A percentile compares a stretch with the other conserved stretches of the same genome.
Evolutionary conservation across 352 stramenopile genomes (phyloP).

Genomic region (Phytophthora sp.): DNA sequence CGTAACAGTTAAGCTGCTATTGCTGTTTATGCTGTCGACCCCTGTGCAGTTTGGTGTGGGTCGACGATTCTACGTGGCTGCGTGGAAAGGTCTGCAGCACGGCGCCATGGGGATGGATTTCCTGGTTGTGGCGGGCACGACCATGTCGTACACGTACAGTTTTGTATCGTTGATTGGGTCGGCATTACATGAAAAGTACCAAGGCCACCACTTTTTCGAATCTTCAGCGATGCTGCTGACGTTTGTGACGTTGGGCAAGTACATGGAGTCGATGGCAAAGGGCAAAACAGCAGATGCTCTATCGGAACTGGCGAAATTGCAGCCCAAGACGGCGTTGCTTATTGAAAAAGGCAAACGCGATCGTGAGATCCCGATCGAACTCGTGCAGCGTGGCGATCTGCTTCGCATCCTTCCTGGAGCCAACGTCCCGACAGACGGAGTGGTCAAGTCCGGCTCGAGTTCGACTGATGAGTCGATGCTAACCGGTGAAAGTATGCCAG

Average conservation of each 20-base stretch:
- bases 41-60: constrained; percentile 88
- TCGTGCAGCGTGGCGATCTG: constrained; percentile 84
- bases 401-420: constrained; percentile 76
- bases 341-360: constrained; percentile 59
- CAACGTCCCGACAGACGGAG: constrained; percentile 84
- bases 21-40: constrained; percentile 85
- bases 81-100: constrained; percentile 83
- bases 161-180: constrained; percentile 80
- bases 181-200: constrained; percentile 59
- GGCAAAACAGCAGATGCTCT: constrained; percentile 82
- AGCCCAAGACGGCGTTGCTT: constrained; percentile 80
- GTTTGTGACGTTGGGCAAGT: constrained; percentile 89
- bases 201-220: constrained; percentile 89
- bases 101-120: constrained; percentile 92
- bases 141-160: constrained; percentile 89
- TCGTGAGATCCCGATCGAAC: constrained; percentile 78
- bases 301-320: constrained; percentile 72
- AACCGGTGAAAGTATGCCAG: constrained; percentile 89
- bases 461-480: constrained; percentile 84
- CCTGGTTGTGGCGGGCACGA: constrained; percentile 82
- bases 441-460: constrained; percentile 72
- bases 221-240: constrained; percentile 89
- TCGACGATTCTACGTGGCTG: constrained; percentile 79
- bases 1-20: constrained; percentile 73
- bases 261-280: constrained; percentile 90